phyloP scores from a whole-genome alignment of 1,284 basidiomycete genomes.

The Microbotryum scabiosae region DNA sequence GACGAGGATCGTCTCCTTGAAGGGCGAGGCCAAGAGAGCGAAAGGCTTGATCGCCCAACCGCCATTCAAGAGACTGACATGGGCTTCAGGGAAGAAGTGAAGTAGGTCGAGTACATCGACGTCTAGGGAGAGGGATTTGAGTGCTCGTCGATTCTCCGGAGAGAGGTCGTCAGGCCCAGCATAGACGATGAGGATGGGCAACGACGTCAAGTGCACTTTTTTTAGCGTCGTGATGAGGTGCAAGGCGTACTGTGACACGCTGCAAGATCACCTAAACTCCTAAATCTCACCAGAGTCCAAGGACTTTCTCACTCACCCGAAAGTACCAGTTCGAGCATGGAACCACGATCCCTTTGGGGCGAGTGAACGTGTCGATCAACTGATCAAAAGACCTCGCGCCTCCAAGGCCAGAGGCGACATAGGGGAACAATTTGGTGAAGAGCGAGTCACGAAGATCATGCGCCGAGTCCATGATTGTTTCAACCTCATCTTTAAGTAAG shows the following conservation, averaged over 20 bases:
- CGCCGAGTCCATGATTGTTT: too few relatives aligned
- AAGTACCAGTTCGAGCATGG: too few relatives aligned
- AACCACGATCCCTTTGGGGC: too few relatives aligned
- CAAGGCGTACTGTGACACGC: background rate
- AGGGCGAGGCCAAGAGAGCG: background rate
- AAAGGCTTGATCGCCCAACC: background rate
- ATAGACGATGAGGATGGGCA: background rate
- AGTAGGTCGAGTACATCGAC: background rate
- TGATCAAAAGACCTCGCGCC: too few relatives aligned
- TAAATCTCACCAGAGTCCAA: too few relatives aligned
- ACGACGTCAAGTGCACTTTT: background rate
- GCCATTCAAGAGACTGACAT: background rate
- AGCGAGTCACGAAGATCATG: too few relatives aligned
- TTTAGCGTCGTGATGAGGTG: background rate
- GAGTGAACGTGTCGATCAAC: too few relatives aligned
- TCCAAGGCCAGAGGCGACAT: too few relatives aligned
- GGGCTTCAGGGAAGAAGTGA: background rate
- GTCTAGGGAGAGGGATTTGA: background rate
- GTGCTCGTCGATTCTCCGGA: background rate
- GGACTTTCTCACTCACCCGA: too few relatives aligned
- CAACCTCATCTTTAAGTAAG: too few relatives aligned
- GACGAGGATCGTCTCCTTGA: background rate
- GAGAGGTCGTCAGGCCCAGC: background rate
- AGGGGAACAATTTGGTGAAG: too few relatives aligned
- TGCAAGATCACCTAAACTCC: too few relatives aligned